Conservation (phyloP, 495 filamentous ascomycete species). For the Friedmanniomyces simplex region DNA sequence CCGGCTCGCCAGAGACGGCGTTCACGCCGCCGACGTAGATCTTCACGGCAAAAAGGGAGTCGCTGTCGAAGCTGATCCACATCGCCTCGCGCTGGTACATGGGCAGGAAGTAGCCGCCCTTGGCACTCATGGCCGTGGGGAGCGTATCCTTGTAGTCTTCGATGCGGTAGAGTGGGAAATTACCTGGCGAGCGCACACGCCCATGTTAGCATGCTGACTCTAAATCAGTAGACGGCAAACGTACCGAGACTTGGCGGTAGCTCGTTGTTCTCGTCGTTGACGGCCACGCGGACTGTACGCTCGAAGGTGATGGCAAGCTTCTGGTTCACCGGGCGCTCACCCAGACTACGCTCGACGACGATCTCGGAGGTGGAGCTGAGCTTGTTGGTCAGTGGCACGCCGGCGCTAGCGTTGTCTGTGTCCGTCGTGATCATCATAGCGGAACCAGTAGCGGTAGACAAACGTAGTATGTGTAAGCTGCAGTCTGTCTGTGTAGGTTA, state of each 20-base stretch:
- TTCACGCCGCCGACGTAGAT: constrained; percentile 41
- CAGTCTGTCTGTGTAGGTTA: too few species aligned
- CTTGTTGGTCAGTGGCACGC: background rate
- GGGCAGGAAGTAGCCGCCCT: constrained; percentile 38
- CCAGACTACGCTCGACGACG: background rate
- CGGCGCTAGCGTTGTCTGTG: background rate
- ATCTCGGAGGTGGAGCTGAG: background rate
- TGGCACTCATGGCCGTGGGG: constrained; percentile 27
- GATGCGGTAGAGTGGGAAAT: constrained; percentile 36
- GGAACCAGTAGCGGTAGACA: too few species aligned
- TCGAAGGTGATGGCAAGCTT: constrained; percentile 22
- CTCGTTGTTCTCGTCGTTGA: constrained; percentile 26
- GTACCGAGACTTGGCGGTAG: constrained; percentile 33
- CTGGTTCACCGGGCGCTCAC: background rate
- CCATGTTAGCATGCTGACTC: too few species aligned
- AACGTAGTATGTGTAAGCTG: too few species aligned
- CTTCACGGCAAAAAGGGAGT: constrained; percentile 33
- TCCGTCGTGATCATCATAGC: background rate
- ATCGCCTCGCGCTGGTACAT: constrained; percentile 40
- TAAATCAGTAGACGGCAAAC: too few species aligned
- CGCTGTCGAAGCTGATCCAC: constrained; percentile 35
- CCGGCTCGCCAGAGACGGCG: constrained; percentile 36
- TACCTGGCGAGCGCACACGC: too few species aligned
- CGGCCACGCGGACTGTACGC: constrained; percentile 39
- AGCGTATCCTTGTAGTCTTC: constrained; percentile 26